Percentiles rank a stretch among this genome's conserved stretches.
These are phyloP conservation scores for Blastobotrys persicus DNA, from an alignment of 1,139 yeast genomes.

Conservation along the genomic window DNA sequence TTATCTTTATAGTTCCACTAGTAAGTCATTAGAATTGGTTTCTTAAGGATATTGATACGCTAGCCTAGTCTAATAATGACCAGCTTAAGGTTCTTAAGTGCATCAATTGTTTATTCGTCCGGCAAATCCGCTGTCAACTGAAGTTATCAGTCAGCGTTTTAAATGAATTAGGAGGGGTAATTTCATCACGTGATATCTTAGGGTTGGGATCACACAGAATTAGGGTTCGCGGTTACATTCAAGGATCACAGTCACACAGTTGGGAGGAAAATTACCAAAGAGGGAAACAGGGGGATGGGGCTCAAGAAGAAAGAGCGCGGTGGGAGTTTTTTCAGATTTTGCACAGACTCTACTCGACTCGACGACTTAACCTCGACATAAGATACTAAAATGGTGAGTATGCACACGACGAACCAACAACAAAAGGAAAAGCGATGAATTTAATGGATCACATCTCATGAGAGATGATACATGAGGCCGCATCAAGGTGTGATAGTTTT, in stretches of 20 bases:
- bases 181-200: neutral
- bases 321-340: neutral
- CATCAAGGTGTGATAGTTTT: neutral
- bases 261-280: neutral
- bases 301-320: neutral
- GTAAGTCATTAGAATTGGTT: no score
- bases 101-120: no score
- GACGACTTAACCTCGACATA: conserved; percentile 3
- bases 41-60: no score
- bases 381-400: conserved; percentile 2
- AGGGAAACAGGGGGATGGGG: neutral
- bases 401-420: neutral
- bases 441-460: neutral
- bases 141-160: no score
- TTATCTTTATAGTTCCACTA: neutral
- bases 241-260: neutral
- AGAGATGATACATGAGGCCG: neutral
- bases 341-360: neutral
- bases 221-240: neutral
- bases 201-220: neutral
- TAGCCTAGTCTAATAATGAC: no score
- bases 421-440: neutral
- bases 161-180: neutral
- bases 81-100: no score
- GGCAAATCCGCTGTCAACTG: no score